A percentile compares a stretch with the other conserved stretches of the same genome.
These are phyloP conservation scores for Datura wrightii DNA, from an alignment of 257 asterid genomes.

Conservation along the genomic window DNA sequence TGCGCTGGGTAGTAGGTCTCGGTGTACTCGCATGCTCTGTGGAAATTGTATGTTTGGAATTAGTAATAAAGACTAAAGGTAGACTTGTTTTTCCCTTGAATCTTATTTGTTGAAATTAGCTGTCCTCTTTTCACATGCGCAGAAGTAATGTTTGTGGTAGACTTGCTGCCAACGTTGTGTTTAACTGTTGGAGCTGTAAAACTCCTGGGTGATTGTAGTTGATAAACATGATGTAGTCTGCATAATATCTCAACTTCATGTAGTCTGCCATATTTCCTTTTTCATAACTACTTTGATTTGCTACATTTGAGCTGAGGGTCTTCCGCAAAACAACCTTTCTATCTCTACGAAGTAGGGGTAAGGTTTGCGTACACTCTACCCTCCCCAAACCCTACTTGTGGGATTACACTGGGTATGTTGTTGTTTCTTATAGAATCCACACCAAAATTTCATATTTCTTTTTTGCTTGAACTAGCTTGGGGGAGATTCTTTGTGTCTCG, in stretches of 20 bases:
- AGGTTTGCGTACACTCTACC: no score
- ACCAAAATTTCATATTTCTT: neutral
- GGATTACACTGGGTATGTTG: no score
- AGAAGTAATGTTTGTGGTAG: neutral
- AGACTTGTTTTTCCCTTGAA: neutral
- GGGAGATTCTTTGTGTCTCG: neutral
- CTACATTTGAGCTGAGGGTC: no score
- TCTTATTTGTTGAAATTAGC: neutral
- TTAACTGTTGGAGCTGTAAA: neutral
- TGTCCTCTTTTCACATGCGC: neutral
- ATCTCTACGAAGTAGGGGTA: no score
- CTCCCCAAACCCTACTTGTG: no score
- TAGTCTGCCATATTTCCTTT: no score
- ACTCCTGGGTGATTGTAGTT: neutral
- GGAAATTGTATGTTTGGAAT: constrained; percentile 9
- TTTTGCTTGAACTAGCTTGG: constrained; percentile 9
- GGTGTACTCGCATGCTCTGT: neutral
- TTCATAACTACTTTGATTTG: no score
- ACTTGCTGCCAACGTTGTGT: neutral
- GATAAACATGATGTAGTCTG: neutral
- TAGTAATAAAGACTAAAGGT: neutral
- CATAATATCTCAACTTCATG: neutral
- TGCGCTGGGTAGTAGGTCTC: neutral
- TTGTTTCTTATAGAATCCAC: constrained; percentile 2
- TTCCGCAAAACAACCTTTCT: no score